Percentiles rank a stretch among this genome's conserved stretches.
phyloP scores from a whole-genome alignment of 306 rosid genomes.

The Dalbergia cultrata region DNA sequence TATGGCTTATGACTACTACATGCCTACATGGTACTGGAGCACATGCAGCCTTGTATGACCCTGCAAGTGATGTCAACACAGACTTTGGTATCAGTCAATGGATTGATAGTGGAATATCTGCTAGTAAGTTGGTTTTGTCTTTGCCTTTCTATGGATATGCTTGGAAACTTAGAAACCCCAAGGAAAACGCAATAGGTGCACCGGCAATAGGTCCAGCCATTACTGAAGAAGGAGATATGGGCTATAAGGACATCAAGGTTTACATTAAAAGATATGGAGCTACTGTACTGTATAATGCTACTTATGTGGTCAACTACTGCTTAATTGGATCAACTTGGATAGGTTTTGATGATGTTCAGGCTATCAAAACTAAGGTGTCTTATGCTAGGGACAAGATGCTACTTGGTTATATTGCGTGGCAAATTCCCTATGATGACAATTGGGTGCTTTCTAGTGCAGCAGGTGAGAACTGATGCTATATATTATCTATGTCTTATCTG shows the following conservation, averaged over 20 bases:
- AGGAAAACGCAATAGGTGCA: slow-evolving; percentile 16
- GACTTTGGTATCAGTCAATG: slow-evolving; percentile 41
- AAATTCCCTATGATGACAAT: slow-evolving; percentile 45
- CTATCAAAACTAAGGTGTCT: slow-evolving; percentile 44
- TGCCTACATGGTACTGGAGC: slow-evolving; percentile 28
- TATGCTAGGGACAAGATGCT: slow-evolving; percentile 52
- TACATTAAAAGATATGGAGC: slow-evolving; percentile 29
- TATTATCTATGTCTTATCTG: neutral
- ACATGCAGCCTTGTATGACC: slow-evolving; percentile 46
- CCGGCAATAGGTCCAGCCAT: slow-evolving; percentile 46
- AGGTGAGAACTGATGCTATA: neutral
- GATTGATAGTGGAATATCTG: slow-evolving; percentile 35
- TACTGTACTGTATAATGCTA: slow-evolving; percentile 35
- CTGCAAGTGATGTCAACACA: slow-evolving; percentile 15
- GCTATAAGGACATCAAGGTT: slow-evolving; percentile 36
- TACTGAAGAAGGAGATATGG: slow-evolving; percentile 7
- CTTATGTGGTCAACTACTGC: slow-evolving; percentile 50
- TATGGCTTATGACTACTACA: slow-evolving; percentile 39
- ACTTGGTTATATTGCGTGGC: slow-evolving; percentile 49
- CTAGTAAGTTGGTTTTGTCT: slow-evolving; percentile 46
- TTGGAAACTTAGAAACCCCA: slow-evolving; percentile 44
- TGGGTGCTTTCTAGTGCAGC: slow-evolving; percentile 18
- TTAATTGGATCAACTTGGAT: slow-evolving; percentile 51
- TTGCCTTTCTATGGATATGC: slow-evolving; percentile 60
- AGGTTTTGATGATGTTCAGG: slow-evolving; percentile 50